These are phyloP conservation scores for Mallotus japonicus DNA, from an alignment of 441 rosid genomes.

Conservation along the genomic window DNA sequence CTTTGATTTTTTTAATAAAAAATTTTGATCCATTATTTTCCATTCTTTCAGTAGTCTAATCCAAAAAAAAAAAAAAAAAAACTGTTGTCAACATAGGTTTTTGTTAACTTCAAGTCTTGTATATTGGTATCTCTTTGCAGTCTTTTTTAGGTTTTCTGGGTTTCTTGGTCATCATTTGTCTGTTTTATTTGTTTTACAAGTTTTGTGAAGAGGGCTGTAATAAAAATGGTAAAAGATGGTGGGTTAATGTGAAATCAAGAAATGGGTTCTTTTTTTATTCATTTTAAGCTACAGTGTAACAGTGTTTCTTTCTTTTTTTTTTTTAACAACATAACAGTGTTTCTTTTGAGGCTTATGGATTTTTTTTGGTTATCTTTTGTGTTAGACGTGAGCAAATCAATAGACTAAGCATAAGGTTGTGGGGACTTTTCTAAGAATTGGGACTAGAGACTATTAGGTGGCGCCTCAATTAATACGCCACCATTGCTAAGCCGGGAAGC, in stretches of 20 bases:
- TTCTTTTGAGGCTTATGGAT: not conserved
- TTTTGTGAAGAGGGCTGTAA: not conserved
- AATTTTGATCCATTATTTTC: not conserved
- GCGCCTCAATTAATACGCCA: constrained; percentile 18
- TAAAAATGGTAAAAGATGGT: no score
- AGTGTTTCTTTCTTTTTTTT: no score
- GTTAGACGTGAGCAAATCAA: constrained; percentile 20
- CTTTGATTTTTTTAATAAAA: not conserved
- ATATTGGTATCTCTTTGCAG: not conserved
- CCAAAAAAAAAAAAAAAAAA: no score
- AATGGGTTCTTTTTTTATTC: constrained; percentile 10
- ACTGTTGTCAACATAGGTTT: not conserved
- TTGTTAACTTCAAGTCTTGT: not conserved
- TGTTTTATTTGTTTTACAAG: not conserved
- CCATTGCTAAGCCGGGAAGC: constrained; percentile 29
- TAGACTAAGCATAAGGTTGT: constrained; percentile 16
- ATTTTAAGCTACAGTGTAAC: no score
- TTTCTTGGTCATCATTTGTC: not conserved
- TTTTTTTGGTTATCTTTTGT: not conserved
- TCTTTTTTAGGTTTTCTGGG: not conserved
- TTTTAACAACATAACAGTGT: no score
- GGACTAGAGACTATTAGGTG: constrained; percentile 18
- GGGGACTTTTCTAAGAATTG: constrained; percentile 29
- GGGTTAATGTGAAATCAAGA: constrained; percentile 10
- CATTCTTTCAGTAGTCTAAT: not conserved